Percentiles rank a stretch among this genome's conserved stretches.
Conservation (phyloP, 2,329 filamentous ascomycete genomes). For the Scorias spongiosa region DNA sequence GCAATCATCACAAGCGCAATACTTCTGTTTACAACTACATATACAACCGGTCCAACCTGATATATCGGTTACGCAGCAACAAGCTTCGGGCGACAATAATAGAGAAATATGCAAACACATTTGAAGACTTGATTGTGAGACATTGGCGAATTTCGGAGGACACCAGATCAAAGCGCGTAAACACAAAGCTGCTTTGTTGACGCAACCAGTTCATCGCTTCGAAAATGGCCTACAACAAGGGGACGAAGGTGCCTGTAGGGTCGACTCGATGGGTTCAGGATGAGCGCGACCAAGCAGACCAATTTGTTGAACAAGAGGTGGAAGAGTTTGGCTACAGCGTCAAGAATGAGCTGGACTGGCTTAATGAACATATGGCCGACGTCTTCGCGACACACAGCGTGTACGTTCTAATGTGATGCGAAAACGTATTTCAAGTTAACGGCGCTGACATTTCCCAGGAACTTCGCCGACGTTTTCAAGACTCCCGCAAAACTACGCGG, state of each 20-base stretch:
- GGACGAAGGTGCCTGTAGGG: constrained; percentile 10
- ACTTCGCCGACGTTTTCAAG: constrained; percentile 91
- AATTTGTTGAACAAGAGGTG: constrained; percentile 64
- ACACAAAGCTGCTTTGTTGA: background rate
- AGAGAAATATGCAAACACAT: too few species aligned
- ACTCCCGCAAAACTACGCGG: constrained; percentile 71
- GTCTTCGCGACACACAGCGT: constrained; percentile 77
- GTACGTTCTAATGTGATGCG: constrained; percentile 37
- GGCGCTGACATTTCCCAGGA: constrained; percentile 40
- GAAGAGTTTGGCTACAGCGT: constrained; percentile 90
- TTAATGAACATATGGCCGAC: constrained; percentile 96
- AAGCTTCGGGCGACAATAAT: too few species aligned
- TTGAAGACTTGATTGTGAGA: too few species aligned
- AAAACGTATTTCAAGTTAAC: constrained; percentile 12
- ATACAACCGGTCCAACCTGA: too few species aligned
- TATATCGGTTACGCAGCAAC: too few species aligned
- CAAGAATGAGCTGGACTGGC: constrained; percentile 89
- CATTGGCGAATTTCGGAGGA: too few species aligned
- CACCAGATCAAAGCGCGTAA: background rate
- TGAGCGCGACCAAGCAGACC: constrained; percentile 63
- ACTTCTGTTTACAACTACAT: too few species aligned
- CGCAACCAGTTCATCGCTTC: background rate
- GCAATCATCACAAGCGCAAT: background rate
- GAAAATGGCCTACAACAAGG: background rate
- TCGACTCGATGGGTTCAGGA: constrained; percentile 58